Conservation (phyloP, 108 stramenopile genomes). For the Mayamaea pseudoterrestris region DNA sequence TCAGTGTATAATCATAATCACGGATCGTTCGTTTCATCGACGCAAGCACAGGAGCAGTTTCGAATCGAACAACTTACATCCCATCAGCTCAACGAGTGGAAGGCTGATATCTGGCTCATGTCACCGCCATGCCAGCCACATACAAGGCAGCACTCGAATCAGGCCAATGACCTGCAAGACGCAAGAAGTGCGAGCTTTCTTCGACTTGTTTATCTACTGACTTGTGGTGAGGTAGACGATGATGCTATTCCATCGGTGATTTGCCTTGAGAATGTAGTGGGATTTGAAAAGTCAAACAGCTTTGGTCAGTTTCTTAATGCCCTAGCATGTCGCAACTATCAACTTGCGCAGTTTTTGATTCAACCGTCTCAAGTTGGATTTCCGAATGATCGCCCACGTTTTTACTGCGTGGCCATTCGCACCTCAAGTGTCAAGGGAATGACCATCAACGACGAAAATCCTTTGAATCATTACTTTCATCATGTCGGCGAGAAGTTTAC, state of each 20-base stretch:
- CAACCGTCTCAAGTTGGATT: slow-evolving; percentile 68
- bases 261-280: slow-evolving; percentile 81
- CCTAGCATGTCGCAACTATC: slow-evolving; percentile 36
- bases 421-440: neutral
- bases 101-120: slow-evolving; percentile 71
- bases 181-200: slow-evolving; percentile 52
- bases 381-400: slow-evolving; percentile 83
- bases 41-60: slow-evolving; percentile 17
- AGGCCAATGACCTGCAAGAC: slow-evolving; percentile 45
- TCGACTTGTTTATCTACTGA: slow-evolving; percentile 46
- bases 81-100: slow-evolving; percentile 27
- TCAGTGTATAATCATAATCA: slow-evolving; percentile 58
- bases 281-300: slow-evolving; percentile 68
- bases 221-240: slow-evolving; percentile 20
- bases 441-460: neutral
- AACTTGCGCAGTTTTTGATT: slow-evolving; percentile 55
- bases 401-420: slow-evolving; percentile 42
- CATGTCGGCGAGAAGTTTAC: no score
- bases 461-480: no score
- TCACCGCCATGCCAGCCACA: slow-evolving; percentile 86
- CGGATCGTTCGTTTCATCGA: slow-evolving; percentile 7
- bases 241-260: slow-evolving; percentile 44
- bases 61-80: slow-evolving; percentile 47
- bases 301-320: slow-evolving; percentile 28
- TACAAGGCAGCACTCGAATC: slow-evolving; percentile 39